phyloP scores from a whole-genome alignment of 2,329 filamentous ascomycete species.

The Nigrospora oryzae region DNA sequence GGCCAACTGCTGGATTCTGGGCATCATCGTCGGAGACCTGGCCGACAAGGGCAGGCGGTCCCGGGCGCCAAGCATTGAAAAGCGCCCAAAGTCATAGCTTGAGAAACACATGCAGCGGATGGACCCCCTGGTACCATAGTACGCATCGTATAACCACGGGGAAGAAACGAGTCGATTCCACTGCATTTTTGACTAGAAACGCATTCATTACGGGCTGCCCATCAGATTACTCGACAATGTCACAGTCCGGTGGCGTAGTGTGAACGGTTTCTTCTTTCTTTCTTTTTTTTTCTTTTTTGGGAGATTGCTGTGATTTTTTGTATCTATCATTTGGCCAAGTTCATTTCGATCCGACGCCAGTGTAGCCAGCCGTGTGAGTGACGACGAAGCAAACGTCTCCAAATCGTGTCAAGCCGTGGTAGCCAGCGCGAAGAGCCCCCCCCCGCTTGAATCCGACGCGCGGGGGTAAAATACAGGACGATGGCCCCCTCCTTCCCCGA shows the following conservation, averaged over 20 bases:
- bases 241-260: too few relatives aligned
- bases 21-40: conserved; percentile 66
- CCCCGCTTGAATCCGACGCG: neutral
- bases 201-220: too few relatives aligned
- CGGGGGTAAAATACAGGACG: neutral
- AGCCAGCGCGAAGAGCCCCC: neutral
- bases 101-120: neutral
- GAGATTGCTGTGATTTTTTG: too few relatives aligned
- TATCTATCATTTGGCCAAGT: too few relatives aligned
- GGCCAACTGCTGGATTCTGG: conserved; percentile 81
- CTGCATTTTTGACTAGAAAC: neutral
- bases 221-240: too few relatives aligned
- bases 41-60: conserved; percentile 4
- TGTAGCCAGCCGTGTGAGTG: neutral
- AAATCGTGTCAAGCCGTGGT: neutral
- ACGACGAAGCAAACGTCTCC: neutral
- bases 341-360: too few relatives aligned
- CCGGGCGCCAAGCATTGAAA: neutral
- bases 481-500: neutral
- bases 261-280: too few relatives aligned
- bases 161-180: neutral
- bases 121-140: neutral
- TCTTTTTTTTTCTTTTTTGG: too few relatives aligned
- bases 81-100: neutral
- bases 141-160: neutral